Conservation (phyloP, 805 yeast genomes). For the Candida awuae region DNA sequence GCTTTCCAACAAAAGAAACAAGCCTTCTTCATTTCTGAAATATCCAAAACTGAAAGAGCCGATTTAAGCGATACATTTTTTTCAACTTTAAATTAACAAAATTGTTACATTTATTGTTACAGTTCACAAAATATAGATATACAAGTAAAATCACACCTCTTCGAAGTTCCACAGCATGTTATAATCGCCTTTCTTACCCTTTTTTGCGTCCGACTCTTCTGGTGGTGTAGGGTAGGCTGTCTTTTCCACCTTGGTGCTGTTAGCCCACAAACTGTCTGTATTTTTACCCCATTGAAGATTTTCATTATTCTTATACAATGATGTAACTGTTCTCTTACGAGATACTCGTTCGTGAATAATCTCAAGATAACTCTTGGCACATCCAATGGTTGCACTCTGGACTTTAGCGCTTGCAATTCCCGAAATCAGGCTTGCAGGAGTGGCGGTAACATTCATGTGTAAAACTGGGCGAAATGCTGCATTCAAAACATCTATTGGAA, state of each 20-base stretch:
- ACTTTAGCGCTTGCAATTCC: not conserved
- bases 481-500: slow-evolving; percentile 37
- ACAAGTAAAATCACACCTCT: too few relatives aligned
- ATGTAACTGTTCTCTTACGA: not conserved
- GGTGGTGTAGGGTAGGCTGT: slow-evolving; percentile 31
- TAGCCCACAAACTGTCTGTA: not conserved
- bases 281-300: not conserved
- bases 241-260: not conserved
- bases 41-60: too few relatives aligned
- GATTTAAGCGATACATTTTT: too few relatives aligned
- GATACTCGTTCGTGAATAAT: slow-evolving; percentile 5
- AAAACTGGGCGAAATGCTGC: slow-evolving; percentile 32
- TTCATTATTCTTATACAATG: not conserved
- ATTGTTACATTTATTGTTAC: too few relatives aligned
- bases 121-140: too few relatives aligned
- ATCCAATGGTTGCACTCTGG: not conserved
- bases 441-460: slow-evolving; percentile 2
- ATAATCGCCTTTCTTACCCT: slow-evolving; percentile 5
- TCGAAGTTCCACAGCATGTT: too few relatives aligned
- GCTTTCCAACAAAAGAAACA: too few relatives aligned
- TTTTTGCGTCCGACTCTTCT: slow-evolving; percentile 21
- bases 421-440: slow-evolving; percentile 2
- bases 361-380: slow-evolving; percentile 3
- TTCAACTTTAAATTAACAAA: too few relatives aligned
- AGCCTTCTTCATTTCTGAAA: too few relatives aligned